Base-by-base conservation (phyloP, 805 yeast species). In the Monosporozyma yasuniensis region DNA sequence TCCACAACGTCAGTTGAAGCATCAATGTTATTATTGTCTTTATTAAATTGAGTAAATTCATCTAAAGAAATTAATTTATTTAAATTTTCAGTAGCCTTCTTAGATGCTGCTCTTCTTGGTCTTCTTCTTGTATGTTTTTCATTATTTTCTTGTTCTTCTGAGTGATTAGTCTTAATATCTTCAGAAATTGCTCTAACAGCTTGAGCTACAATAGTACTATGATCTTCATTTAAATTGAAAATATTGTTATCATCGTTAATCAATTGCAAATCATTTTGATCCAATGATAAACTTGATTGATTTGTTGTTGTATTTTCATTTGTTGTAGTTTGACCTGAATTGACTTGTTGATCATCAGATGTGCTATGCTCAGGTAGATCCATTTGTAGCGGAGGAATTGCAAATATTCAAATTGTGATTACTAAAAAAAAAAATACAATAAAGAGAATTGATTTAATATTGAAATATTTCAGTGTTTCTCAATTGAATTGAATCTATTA, bases 31-130 rank as follows among this genome's bases (percentile, higher is more conserved):
- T 30, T 14, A 38, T 27, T 19, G n/a, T 21, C 42, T 21, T 38
- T 21, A 38, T 21, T n/a, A 4, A 38, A 38, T 21, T 38, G 27
- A 21, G 27, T 7, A 21, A 38, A 38, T 4, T 38, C 42, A 21
- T 38, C 42, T 21, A 21, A 45, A 16, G 18, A 9, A 12, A 21
- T 30, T 21, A 44, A 18, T 22, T 44, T 37, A 37, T 25, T 44
- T 22, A 44, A 22, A 34, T 22, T 44, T 16, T 44, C 47, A 23
- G 39, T 18, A 18, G 47, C 47, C 21, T 38, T 32, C 11, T 23
- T 19, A 4, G 47, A 32, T 9, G 56, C 50, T n/a, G 44, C 49
- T 44, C 54, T 50, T 47, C 50, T 52, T 11, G 60, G 53, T 44
- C 54, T 42, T 21, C 52, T 47, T 35, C 50, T 52, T 23, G 37